A percentile compares a stretch with the other conserved stretches of the same genome.
Evolutionary conservation across 306 rosid species (phyloP).

Genomic region (Cicer judaicum): DNA sequence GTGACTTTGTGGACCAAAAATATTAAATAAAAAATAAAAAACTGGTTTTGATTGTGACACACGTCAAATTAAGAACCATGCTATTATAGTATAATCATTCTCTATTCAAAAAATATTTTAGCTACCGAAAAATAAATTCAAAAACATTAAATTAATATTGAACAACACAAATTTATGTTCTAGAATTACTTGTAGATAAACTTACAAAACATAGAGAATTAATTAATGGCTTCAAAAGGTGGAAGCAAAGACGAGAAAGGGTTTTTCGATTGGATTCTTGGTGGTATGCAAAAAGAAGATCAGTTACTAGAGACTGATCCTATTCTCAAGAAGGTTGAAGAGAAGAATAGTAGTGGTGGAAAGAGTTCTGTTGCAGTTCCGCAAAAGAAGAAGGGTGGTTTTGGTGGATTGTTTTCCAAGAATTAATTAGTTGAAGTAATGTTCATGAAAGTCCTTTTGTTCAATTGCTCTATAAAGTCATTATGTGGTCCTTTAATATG

Average conservation of each 20-base stretch:
- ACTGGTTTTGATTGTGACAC: conserved; percentile 38
- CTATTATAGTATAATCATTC: conserved; percentile 32
- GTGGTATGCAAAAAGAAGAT: conserved; percentile 73
- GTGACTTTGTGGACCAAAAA: not conserved
- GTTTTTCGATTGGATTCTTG: conserved; percentile 64
- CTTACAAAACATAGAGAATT: conserved; percentile 39
- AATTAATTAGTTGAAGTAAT: conserved; percentile 51
- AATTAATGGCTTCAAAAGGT: conserved; percentile 82
- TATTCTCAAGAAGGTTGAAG: conserved; percentile 72
- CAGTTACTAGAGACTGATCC: conserved; percentile 77
- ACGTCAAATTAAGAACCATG: conserved; percentile 42
- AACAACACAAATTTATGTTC: conserved; percentile 5
- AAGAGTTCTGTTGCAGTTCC: conserved; percentile 63
- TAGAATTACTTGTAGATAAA: not conserved
- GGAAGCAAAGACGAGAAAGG: conserved; percentile 75
- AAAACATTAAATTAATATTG: conserved; percentile 38
- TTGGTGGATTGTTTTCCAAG: conserved; percentile 75
- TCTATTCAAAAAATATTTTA: not conserved
- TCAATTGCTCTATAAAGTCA: not conserved
- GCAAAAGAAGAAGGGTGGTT: conserved; percentile 72
- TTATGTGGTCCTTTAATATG: not conserved
- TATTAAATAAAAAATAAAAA: not conserved
- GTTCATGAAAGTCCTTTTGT: not conserved
- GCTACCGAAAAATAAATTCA: conserved; percentile 1
- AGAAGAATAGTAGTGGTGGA: conserved; percentile 50